Percentiles rank a stretch among this genome's conserved stretches.
phyloP scores from a whole-genome alignment of 192 early-diverging fungal genomes.

The Rhizophagus clarus region DNA sequence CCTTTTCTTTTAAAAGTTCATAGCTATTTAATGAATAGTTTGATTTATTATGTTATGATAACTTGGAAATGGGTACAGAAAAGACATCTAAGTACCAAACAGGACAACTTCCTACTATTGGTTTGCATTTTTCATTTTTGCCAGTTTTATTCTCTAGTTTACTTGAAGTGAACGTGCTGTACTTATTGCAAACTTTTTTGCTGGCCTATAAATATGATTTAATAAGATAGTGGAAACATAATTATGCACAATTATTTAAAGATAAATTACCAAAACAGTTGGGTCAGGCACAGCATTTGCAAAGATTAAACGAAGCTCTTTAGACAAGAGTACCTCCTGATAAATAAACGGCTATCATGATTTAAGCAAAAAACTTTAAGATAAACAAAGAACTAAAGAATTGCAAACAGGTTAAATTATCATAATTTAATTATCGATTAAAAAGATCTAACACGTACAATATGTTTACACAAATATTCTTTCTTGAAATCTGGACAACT shows the following conservation, averaged over 20 bases:
- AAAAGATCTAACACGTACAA: not conserved
- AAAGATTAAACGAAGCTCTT: not conserved
- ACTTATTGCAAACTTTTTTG: not conserved
- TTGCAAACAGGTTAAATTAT: not conserved
- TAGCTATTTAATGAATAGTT: not conserved
- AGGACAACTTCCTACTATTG: slow-evolving; percentile 1
- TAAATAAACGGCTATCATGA: not conserved
- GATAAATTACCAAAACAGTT: not conserved
- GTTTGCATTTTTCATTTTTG: not conserved
- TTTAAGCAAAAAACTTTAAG: not conserved
- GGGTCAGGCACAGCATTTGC: not conserved
- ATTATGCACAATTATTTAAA: not conserved
- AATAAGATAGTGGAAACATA: not conserved
- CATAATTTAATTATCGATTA: no score
- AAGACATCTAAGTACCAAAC: not conserved
- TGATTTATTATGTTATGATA: no score
- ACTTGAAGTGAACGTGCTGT: not conserved
- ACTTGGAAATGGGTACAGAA: not conserved
- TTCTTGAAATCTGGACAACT: slow-evolving; percentile 1
- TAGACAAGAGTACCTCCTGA: not conserved
- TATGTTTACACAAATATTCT: not conserved
- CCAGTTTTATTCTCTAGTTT: not conserved
- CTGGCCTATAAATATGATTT: not conserved
- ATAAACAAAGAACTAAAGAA: slow-evolving; percentile 1
- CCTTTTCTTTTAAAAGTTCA: not conserved